Base-by-base conservation (phyloP, 129 eudicot species). In the Centrapalus pauciflorus region DNA sequence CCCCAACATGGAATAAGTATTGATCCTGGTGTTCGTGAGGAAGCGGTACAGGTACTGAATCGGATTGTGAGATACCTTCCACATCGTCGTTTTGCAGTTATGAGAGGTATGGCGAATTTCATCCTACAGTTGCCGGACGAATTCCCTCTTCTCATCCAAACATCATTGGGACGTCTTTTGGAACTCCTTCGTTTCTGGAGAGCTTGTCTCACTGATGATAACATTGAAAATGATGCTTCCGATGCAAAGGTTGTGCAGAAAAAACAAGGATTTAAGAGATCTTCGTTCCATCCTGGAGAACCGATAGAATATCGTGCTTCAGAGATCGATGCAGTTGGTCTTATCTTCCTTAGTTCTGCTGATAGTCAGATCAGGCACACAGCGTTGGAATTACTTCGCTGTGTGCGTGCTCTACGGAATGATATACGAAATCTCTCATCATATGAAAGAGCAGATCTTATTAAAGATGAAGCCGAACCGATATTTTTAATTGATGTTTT, bases 11-110 rank as follows among this genome's bases (percentile, higher is more conserved):
- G 96, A 43, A 93, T 93, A 60, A 88, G 98, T 52, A 88, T 93
- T 27, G 98, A 93, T 82, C 98, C 98, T 7, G 98, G 98, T 72
- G 98, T 93, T 32, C 98, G 98, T 32, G 98, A 93, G 71, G 98
- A 93, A 76, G 98, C 98, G 40, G 96, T 93, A 30, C 98, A 93
- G 67, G 98, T 93, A 34, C 85, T 93, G 45, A 93, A 93, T 64
- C 91, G 98, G 24, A 88, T 93, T 6, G 95, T 93, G 28, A 78
- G 96, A 67, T 82, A 82, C 71, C 98, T 93, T 56, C 98, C 98
- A 34, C 95, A 88, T 56, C 98, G 98, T 50, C 87, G 98, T 17
- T 93, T 93, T 82, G 96, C 98, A 35, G 98, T 93, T 70, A 88
- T 93, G 96, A 84, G 89, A 62, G 98, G 98, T 69, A 93, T 93